Evolutionary conservation across 805 yeast genomes (phyloP), one percentile per base, ranked within the genome.

Genomic region (Ogataea thermomethanolica): DNA sequence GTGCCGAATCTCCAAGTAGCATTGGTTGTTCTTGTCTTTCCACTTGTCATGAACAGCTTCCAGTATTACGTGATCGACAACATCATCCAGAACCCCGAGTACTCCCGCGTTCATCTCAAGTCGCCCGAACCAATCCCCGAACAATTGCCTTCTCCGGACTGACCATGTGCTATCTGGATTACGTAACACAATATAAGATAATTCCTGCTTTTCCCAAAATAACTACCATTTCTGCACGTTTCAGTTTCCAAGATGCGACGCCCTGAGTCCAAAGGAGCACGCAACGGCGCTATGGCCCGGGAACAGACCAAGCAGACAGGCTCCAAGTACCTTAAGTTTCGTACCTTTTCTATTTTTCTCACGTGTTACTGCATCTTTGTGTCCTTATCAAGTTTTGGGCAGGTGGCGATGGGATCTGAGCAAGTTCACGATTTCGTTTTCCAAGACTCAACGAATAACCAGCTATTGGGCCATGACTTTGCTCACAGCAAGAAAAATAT

Each of bases 1-100:
- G 79, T 80, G 60, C 93, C 95, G 2, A 79, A 83, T 46, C 71
- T 88, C 27, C 96, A 93, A 59, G 86, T 91, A 11, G 81, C 84
- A 28, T 74, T 91, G 45, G 96, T 93, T 20, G 83, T 91, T 80
- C 76, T 93, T 56, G 74, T 85, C 7, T 83, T 84, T 49, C 95
- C 95, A 1, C 68, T 84, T 5, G 58, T 82, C 44, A 71, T 85
- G 74, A 85, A 85, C 57, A 74, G 84, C 46, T 72, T 85, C 61
- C 95, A 85, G 58, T 78, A 81, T 50, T 70, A 80, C 33, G 73
- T 84, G 48, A 75, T 84, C 28, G 95, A 85, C 55, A 83, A 78
- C 54, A 78, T 85, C 44, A 84, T 85, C 52, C 83, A 80, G 53
- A 68, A 78, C 49, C 83, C 73, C 34, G 61, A 64, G 49, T 53